Evolutionary conservation across 495 filamentous ascomycete genomes (phyloP).

Genomic region (Mytilinidion resinicola): DNA sequence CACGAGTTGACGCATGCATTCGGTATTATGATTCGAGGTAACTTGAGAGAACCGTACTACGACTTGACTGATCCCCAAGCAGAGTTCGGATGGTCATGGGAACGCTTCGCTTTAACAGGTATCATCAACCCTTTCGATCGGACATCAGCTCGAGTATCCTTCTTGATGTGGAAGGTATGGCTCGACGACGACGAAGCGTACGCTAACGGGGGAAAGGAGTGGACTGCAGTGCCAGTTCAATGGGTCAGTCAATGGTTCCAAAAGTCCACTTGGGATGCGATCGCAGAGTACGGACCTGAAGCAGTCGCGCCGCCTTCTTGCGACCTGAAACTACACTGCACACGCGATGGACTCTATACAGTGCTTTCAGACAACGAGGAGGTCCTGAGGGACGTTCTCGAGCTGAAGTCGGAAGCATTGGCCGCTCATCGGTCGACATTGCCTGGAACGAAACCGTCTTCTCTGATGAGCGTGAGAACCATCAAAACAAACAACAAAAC

Average conservation of each 20-base stretch:
- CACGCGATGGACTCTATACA: background rate
- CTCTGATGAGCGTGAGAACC: background rate
- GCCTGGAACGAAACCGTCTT: no score
- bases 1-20: slow-evolving; percentile 21
- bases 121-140: slow-evolving; percentile 22
- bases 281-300: slow-evolving; percentile 10
- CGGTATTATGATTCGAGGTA: slow-evolving; percentile 22
- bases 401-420: background rate
- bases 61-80: slow-evolving; percentile 8
- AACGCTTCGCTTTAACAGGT: slow-evolving; percentile 21
- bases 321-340: slow-evolving; percentile 6
- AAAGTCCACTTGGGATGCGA: slow-evolving; percentile 15
- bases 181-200: slow-evolving; percentile 1
- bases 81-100: slow-evolving; percentile 20
- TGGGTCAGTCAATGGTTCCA: slow-evolving; percentile 24
- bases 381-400: background rate
- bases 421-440: no score
- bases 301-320: slow-evolving; percentile 8
- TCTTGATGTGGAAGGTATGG: slow-evolving; percentile 18
- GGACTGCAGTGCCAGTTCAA: slow-evolving; percentile 8
- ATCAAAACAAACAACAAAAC: background rate
- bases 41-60: slow-evolving; percentile 14
- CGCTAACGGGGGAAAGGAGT: slow-evolving; percentile 11
- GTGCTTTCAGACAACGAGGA: slow-evolving; percentile 1
- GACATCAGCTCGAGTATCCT: background rate